Conservation (phyloP, 345 rosid species). For the Arabidopsis arenosa region DNA sequence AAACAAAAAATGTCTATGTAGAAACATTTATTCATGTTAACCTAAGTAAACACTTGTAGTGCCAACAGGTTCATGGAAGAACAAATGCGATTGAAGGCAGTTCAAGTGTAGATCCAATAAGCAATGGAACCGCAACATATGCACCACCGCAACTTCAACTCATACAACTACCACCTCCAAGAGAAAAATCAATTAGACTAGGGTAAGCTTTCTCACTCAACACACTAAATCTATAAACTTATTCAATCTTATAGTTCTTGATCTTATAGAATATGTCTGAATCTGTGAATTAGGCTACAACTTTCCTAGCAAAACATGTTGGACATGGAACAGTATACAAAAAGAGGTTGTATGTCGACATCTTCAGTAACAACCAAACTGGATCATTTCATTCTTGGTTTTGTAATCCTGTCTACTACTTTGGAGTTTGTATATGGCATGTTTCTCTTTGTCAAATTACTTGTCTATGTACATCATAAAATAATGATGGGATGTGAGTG, state of each 20-base stretch:
- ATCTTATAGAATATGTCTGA: slow-evolving; percentile 9
- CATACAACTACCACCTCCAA: slow-evolving; percentile 21
- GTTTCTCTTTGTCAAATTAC: slow-evolving; percentile 1
- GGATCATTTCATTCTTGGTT: not conserved
- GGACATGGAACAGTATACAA: not conserved
- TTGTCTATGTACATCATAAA: slow-evolving; percentile 22
- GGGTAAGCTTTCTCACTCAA: slow-evolving; percentile 29
- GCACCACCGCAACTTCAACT: slow-evolving; percentile 29
- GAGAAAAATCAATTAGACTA: slow-evolving; percentile 38
- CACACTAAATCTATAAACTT: not conserved
- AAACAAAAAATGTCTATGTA: not conserved
- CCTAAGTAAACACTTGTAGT: not conserved
- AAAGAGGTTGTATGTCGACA: slow-evolving; percentile 5
- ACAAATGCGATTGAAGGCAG: slow-evolving; percentile 16
- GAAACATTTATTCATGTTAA: not conserved
- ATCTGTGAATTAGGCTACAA: slow-evolving; percentile 38
- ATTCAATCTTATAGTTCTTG: slow-evolving; percentile 8
- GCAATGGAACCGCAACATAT: slow-evolving; percentile 13
- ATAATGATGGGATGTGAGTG: slow-evolving; percentile 21
- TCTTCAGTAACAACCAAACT: slow-evolving; percentile 7
- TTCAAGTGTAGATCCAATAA: slow-evolving; percentile 30
- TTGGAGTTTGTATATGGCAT: slow-evolving; percentile 33
- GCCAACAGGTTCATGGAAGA: slow-evolving; percentile 31
- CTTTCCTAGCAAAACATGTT: slow-evolving; percentile 35
- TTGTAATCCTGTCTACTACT: not conserved